Percentiles rank a stretch among this genome's conserved stretches.
These are phyloP conservation scores for Exophiala calicioides DNA, from an alignment of 2,329 filamentous ascomycete genomes.

Conservation along the genomic window DNA sequence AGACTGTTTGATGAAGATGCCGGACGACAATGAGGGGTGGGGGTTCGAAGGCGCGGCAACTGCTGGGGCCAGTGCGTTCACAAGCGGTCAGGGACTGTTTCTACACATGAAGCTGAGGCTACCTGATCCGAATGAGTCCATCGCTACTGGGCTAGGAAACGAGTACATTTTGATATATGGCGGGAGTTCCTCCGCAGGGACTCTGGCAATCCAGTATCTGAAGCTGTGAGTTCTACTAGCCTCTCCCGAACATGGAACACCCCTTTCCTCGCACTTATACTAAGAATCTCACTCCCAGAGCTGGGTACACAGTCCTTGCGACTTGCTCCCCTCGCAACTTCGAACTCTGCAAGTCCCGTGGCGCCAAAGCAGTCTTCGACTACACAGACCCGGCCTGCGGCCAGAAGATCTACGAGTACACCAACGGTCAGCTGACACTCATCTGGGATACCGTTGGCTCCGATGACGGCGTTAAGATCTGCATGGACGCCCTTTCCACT, in stretches of 20 bases:
- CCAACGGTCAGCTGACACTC: conserved; percentile 40
- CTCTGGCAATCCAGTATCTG: conserved; percentile 42
- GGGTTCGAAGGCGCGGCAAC: conserved; percentile 56
- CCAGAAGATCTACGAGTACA: conserved; percentile 35
- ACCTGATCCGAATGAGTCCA: conserved; percentile 20
- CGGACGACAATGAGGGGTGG: conserved; percentile 49
- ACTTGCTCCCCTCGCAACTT: conserved; percentile 46
- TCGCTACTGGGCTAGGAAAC: conserved; percentile 23
- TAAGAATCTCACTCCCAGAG: too few relatives aligned
- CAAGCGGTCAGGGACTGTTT: conserved; percentile 49
- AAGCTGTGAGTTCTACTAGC: conserved; percentile 35
- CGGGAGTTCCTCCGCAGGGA: conserved; percentile 41
- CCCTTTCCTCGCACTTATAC: too few relatives aligned
- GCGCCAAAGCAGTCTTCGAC: conserved; percentile 48
- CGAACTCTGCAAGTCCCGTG: conserved; percentile 46
- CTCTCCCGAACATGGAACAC: too few relatives aligned
- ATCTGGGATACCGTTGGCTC: conserved; percentile 41
- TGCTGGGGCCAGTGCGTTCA: conserved; percentile 53
- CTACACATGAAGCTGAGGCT: conserved; percentile 33
- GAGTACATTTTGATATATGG: conserved; percentile 41
- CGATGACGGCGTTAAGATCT: conserved; percentile 34
- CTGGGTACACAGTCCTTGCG: conserved; percentile 45
- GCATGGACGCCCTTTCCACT: conserved; percentile 37
- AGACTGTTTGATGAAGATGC: conserved; percentile 50
- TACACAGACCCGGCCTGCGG: conserved; percentile 43